phyloP scores from a whole-genome alignment of 2,329 filamentous ascomycete species.

The Dryadomyces quercus-mongolicae region DNA sequence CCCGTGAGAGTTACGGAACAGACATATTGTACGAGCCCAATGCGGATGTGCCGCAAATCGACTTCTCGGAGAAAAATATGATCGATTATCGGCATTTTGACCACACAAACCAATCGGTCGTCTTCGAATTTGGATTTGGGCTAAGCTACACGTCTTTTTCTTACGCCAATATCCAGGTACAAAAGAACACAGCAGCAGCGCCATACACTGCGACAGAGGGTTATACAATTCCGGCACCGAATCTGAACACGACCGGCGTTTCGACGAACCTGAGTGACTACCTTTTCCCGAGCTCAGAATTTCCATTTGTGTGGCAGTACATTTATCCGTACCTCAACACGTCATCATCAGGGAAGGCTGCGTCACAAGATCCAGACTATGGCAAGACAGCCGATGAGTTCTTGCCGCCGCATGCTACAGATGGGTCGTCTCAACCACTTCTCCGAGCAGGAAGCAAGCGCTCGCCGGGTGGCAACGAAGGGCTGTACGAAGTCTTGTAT shows the following conservation, averaged over 20 bases:
- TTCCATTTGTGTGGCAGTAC: constrained; percentile 39
- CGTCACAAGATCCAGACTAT: constrained; percentile 47
- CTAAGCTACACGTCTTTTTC: constrained; percentile 70
- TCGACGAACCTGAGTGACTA: constrained; percentile 54
- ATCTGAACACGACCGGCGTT: constrained; percentile 46
- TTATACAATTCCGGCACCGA: constrained; percentile 49
- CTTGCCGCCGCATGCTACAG: constrained; percentile 45
- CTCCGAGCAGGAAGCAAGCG: constrained; percentile 32
- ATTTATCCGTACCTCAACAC: constrained; percentile 65
- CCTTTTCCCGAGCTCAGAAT: constrained; percentile 46
- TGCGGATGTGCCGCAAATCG: constrained; percentile 50
- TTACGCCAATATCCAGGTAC: constrained; percentile 55
- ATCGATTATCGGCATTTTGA: constrained; percentile 77
- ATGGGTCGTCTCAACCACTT: constrained; percentile 45
- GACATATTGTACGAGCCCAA: constrained; percentile 55
- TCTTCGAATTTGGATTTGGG: constrained; percentile 74
- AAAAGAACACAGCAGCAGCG: constrained; percentile 29
- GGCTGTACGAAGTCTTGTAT: constrained; percentile 58
- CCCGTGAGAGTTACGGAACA: constrained; percentile 54
- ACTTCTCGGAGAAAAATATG: constrained; percentile 67
- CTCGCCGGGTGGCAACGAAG: constrained; percentile 47
- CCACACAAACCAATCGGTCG: constrained; percentile 48
- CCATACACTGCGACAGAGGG: constrained; percentile 48
- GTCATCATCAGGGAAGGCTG: constrained; percentile 39
- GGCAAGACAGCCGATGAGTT: constrained; percentile 45